These are phyloP conservation scores for Skeletonema potamos DNA, from an alignment of 108 stramenopile genomes.

Conservation along the genomic window DNA sequence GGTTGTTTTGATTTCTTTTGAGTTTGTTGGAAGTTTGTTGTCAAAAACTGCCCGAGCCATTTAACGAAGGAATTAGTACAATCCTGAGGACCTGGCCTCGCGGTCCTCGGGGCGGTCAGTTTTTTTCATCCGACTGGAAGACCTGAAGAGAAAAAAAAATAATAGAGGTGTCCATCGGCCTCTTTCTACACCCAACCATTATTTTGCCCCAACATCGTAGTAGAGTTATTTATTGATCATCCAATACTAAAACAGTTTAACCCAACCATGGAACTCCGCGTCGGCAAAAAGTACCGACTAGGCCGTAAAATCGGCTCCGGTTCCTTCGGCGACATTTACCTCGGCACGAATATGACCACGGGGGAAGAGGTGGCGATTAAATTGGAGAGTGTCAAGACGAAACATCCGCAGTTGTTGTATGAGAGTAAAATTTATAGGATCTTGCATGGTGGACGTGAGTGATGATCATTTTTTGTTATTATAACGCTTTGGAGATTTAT, in stretches of 20 bases:
- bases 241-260: not conserved
- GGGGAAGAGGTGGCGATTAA: conserved; percentile 99
- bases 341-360: conserved; percentile 98
- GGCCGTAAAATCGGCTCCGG: conserved; percentile 98
- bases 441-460: conserved; percentile 96
- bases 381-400: conserved; percentile 94
- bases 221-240: too few relatives aligned
- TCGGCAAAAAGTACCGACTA: conserved; percentile 98
- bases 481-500: not conserved
- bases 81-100: too few relatives aligned
- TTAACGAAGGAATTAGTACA: not conserved
- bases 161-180: too few relatives aligned
- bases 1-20: not conserved
- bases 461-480: conserved; percentile 2
- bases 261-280: conserved; percentile 92
- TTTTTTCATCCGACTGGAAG: too few relatives aligned
- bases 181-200: not conserved
- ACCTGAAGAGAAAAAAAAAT: too few relatives aligned
- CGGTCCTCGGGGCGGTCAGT: too few relatives aligned
- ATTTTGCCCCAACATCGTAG: not conserved
- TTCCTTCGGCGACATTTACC: conserved; percentile 99
- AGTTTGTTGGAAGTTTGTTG: too few relatives aligned
- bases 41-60: too few relatives aligned
- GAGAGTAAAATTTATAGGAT: conserved; percentile 99
- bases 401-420: conserved; percentile 96